Evolutionary conservation across 2,329 filamentous ascomycete genomes (phyloP), one percentile per base, ranked within the genome.

Genomic region (Aspergillus udagawae): DNA sequence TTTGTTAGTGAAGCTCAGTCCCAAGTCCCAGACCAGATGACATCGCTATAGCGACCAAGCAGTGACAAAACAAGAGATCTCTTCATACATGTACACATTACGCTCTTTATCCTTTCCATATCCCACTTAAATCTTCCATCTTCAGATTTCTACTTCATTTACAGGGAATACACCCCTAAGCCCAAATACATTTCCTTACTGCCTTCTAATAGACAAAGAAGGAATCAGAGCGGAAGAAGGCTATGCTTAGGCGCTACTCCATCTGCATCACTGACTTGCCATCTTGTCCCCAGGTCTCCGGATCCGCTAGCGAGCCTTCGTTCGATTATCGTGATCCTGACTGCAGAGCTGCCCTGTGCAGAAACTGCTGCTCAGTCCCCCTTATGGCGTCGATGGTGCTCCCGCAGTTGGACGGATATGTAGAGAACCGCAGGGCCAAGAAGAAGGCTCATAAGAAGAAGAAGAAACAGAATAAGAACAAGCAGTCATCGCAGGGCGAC

Each of bases 201-300:
- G 14, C 25, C 53, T 41, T 21, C 52, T 29, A 20, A 54, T 9
- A 29, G 49, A 35, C 3, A 29, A 20, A 60, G 42, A 52, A 21
- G 32, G 45, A 49, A 14, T 41, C 9, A 42, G 32, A 38, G 32
- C n/a, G 32, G 14, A 53, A 28, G 32, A 44, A 45, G 50, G 49
- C n/a, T 17, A 63, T 63, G 61, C 25, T 38, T 17, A 59, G 63
- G 44, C 57, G 59, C 23, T 42, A 55, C 21, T 60, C 64, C 12
- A 58, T 64, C 54, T 64, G 64, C 49, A 32, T 62, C 4, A 57
- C 62, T 10, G 62, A 65, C 8, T 27, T 63, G 10, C 60, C 56
- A 4, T 54, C 57, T 3, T 42, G 35, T 4, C 41, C 49, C 12
- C 44, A 25, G 20, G 5, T 4, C n/a, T 25, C 44, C 4, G 14